These are phyloP conservation scores for Fusarium tupiense DNA, from an alignment of 2,329 filamentous ascomycete species.

Conservation along the genomic window DNA sequence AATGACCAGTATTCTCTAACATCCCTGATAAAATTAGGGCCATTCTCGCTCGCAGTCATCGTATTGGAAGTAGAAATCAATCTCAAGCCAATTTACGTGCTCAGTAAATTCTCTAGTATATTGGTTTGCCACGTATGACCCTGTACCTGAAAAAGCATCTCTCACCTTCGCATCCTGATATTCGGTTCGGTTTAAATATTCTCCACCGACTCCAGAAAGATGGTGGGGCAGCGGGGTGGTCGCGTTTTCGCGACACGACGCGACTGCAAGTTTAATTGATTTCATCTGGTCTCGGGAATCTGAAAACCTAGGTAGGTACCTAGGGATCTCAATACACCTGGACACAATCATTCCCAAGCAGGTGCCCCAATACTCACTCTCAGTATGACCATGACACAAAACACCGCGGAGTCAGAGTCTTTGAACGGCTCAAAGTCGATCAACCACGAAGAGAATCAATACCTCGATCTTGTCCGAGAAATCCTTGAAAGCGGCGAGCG, in stretches of 20 bases:
- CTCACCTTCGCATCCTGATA: neutral
- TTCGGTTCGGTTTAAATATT: conserved; percentile 1
- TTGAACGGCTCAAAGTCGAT: conserved; percentile 22
- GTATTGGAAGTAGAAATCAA: neutral
- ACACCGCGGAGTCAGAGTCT: conserved; percentile 2
- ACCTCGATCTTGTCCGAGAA: conserved; percentile 86
- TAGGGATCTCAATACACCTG: neutral
- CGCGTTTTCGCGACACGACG: conserved; percentile 21
- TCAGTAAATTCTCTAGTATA: neutral
- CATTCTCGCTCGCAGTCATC: neutral
- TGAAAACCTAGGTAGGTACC: no score
- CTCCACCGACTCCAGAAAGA: neutral
- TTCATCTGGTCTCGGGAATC: neutral
- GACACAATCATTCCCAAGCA: neutral
- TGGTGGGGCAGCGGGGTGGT: conserved; percentile 9
- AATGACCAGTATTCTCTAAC: neutral
- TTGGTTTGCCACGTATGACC: neutral
- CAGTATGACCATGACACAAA: conserved; percentile 36
- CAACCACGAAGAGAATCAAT: conserved; percentile 89
- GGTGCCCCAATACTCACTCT: neutral
- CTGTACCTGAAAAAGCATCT: neutral
- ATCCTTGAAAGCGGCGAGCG: conserved; percentile 87
- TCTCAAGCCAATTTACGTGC: neutral
- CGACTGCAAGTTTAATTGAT: conserved; percentile 32
- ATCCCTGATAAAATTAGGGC: neutral